Evolutionary conservation across 768 basidiomycete species (phyloP).

Genomic region (Boletellus emodensis): DNA sequence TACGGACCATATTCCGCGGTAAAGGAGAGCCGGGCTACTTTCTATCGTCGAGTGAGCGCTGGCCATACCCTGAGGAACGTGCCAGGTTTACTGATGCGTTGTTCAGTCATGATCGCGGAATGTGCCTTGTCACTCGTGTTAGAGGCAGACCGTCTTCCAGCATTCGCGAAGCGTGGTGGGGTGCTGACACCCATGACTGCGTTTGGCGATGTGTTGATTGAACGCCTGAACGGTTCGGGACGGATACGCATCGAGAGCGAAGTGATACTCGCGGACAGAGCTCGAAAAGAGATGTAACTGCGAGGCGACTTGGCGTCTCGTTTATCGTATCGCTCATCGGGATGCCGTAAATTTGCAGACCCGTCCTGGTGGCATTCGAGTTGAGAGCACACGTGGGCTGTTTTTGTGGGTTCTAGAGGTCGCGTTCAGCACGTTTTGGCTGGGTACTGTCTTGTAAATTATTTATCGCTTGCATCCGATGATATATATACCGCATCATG

Average conservation of each 20-base stretch:
- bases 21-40: constrained; percentile 76
- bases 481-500: neutral
- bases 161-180: constrained; percentile 62
- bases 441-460: neutral
- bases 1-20: constrained; percentile 59
- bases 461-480: neutral
- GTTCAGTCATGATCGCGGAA: constrained; percentile 73
- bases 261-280: constrained; percentile 25
- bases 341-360: neutral
- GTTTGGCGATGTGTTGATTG: constrained; percentile 71
- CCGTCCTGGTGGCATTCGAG: neutral
- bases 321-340: neutral
- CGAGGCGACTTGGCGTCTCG: neutral
- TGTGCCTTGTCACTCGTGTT: constrained; percentile 69
- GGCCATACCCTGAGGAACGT: neutral
- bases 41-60: constrained; percentile 7
- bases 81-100: constrained; percentile 1
- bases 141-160: constrained; percentile 51
- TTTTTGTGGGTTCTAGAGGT: neutral
- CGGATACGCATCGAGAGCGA: constrained; percentile 54
- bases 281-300: constrained; percentile 10
- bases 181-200: constrained; percentile 81
- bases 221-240: constrained; percentile 58
- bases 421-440: neutral
- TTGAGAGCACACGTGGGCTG: neutral